Evolutionary conservation across 129 eudicot genomes (phyloP), one percentile per base, ranked within the genome.

Genomic region (Mikania micrantha): DNA sequence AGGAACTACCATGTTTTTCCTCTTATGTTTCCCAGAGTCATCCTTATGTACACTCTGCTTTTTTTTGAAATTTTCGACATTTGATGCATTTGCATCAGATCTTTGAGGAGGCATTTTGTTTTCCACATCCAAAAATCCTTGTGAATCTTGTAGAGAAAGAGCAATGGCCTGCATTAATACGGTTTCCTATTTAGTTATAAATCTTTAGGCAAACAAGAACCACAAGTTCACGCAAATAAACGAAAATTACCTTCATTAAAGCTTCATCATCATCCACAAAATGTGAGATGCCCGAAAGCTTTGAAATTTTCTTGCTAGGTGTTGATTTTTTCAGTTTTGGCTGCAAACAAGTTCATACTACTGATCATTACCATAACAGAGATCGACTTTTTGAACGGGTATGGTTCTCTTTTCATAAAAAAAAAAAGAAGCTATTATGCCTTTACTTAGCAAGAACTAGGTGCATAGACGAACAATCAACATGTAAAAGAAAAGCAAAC

Each of bases 91-190:
- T 67, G 83, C 47, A 29, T 4, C 72, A 27, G 85, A 64, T 45
- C 63, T 77, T 60, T 77, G 77, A 63, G 78, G 71, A 77, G 83
- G 67, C 47, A 36, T 45, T 60, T 62, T 45, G 67, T 25, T 74
- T 32, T 9, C 77, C 20, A 50, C 56, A 77, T 85, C 77, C 67
- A 80, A 69, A 70, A 76, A 74, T 9, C 83, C 88, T 2, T 77
- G 17, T 38, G 91, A 80, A 82, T 86, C 96, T 86, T 88, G 79
- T 9, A 90, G 82, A 13, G 99, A 94, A 52, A 94, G 81, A 77
- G 95, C 95, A 66, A 94, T 90, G 35, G 99, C 99, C 99, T 94
- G 88, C 77, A 84, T 8, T 54, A 10, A 69, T 40, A 66, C 36
- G 25, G 53, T 45, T 42, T 38, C 59, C n/a, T 45, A 28, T 25